A percentile compares a stretch with the other conserved stretches of the same genome.
Evolutionary conservation across 306 rosid species (phyloP).

Genomic region (Dalbergia oliveri): DNA sequence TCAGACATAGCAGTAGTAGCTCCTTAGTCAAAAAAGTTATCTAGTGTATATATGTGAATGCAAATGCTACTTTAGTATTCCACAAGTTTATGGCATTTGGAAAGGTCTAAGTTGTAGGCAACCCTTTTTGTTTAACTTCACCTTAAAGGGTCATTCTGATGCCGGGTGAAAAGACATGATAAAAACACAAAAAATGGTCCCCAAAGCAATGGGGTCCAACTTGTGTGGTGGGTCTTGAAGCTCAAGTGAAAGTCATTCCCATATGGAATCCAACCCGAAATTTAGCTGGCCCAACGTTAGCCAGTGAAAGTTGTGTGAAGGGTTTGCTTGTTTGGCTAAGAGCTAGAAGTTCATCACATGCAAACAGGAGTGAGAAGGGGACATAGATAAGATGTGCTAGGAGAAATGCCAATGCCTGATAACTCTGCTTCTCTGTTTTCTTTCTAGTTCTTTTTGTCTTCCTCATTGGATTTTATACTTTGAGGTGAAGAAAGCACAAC

Average conservation of each 20-base stretch:
- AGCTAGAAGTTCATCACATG: constrained; percentile 60
- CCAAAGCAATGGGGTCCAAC: constrained; percentile 49
- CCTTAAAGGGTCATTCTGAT: constrained; percentile 40
- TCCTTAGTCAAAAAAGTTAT: constrained; percentile 32
- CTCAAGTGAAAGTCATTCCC: constrained; percentile 37
- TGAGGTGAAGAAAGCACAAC: constrained; percentile 52
- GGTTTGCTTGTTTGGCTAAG: constrained; percentile 39
- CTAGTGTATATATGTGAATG: neutral
- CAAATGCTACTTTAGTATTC: constrained; percentile 38
- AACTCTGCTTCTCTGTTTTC: constrained; percentile 50
- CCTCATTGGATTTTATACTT: constrained; percentile 54
- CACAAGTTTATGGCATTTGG: constrained; percentile 44
- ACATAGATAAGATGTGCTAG: constrained; percentile 71
- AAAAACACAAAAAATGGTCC: constrained; percentile 56
- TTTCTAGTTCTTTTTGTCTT: constrained; percentile 57
- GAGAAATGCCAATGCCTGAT: constrained; percentile 59
- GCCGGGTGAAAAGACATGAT: constrained; percentile 36
- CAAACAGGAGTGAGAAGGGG: constrained; percentile 55
- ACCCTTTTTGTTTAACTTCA: constrained; percentile 44
- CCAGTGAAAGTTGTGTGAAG: constrained; percentile 44
- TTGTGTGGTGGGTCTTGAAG: constrained; percentile 52
- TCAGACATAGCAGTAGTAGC: neutral
- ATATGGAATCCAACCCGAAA: constrained; percentile 43
- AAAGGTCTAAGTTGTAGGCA: constrained; percentile 47
- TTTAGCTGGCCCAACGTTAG: constrained; percentile 52